Evolutionary conservation across 1,284 basidiomycete genomes (phyloP).

Genomic region (Cryptococcus sp.): DNA sequence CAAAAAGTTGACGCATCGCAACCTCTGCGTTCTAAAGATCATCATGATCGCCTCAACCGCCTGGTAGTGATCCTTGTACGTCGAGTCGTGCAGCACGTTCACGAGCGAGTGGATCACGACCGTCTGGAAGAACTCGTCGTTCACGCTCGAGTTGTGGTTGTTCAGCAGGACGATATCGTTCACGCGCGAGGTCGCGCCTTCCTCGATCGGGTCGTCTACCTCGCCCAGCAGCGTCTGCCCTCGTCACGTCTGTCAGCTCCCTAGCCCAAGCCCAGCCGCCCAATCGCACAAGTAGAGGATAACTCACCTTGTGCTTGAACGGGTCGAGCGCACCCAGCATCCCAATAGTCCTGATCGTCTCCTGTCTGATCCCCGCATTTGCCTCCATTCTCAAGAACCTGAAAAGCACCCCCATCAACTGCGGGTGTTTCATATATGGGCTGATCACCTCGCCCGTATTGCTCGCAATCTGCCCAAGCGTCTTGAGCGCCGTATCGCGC

Average conservation of each 20-base stretch:
- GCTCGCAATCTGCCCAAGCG: conserved; percentile 91
- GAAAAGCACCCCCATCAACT: conserved; percentile 80
- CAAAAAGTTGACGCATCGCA: conserved; percentile 93
- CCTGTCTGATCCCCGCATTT: conserved; percentile 71
- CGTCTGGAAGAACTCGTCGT: conserved; percentile 96
- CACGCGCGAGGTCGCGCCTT: conserved; percentile 51
- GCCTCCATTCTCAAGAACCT: conserved; percentile 83
- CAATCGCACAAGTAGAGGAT: background rate
- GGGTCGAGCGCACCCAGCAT: conserved; percentile 98
- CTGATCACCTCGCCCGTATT: conserved; percentile 93
- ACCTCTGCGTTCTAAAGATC: conserved; percentile 96
- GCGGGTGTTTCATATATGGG: conserved; percentile 87
- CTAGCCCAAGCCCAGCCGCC: background rate
- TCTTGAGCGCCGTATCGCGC: conserved; percentile 89
- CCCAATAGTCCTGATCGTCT: conserved; percentile 89
- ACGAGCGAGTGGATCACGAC: conserved; percentile 90
- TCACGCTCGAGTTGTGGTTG: conserved; percentile 59
- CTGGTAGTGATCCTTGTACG: conserved; percentile 78
- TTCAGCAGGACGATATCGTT: conserved; percentile 59
- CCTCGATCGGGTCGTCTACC: conserved; percentile 62
- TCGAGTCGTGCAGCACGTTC: conserved; percentile 82
- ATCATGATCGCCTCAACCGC: conserved; percentile 99
- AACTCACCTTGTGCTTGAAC: conserved; percentile 78
- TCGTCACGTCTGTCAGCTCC: conserved; percentile 18
- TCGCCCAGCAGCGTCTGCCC: conserved; percentile 69